These are phyloP conservation scores for Rhizophagus sp. DNA, from an alignment of 192 early-diverging fungal species.

Conservation along the genomic window DNA sequence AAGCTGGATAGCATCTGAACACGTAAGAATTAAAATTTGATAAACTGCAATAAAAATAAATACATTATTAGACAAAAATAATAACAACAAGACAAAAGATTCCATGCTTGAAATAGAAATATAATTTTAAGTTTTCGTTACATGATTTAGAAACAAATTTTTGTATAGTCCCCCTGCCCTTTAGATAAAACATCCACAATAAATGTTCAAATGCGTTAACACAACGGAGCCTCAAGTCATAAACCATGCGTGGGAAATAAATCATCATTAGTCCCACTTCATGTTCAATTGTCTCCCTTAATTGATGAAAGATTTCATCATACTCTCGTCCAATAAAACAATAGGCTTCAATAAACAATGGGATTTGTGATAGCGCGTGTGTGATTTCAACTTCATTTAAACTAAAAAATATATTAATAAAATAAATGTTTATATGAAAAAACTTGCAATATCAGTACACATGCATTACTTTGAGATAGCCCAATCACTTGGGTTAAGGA, in stretches of 20 bases:
- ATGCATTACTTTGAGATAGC: conserved; percentile 55
- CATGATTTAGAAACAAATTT: conserved; percentile 48
- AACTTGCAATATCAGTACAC: neutral
- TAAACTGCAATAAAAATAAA: conserved; percentile 19
- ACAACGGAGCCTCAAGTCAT: conserved; percentile 46
- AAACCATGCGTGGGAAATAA: conserved; percentile 50
- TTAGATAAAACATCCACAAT: conserved; percentile 51
- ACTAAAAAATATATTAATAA: conserved; percentile 13
- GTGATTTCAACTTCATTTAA: conserved; percentile 51
- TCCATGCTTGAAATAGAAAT: neutral
- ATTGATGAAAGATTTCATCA: conserved; percentile 45
- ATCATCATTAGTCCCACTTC: conserved; percentile 46
- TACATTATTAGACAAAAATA: neutral
- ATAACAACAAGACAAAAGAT: neutral
- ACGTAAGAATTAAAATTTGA: conserved; percentile 33
- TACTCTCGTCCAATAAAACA: conserved; percentile 51
- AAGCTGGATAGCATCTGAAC: conserved; percentile 26
- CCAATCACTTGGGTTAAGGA: conserved; percentile 53
- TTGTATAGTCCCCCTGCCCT: conserved; percentile 46
- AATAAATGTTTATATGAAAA: neutral
- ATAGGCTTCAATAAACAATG: conserved; percentile 67
- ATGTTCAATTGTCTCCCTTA: conserved; percentile 49
- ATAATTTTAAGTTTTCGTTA: neutral
- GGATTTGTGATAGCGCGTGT: conserved; percentile 42
- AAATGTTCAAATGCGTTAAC: conserved; percentile 54